phyloP scores from a whole-genome alignment of 2,329 filamentous ascomycete genomes.

The Scopulariopsis brevicaulis region DNA sequence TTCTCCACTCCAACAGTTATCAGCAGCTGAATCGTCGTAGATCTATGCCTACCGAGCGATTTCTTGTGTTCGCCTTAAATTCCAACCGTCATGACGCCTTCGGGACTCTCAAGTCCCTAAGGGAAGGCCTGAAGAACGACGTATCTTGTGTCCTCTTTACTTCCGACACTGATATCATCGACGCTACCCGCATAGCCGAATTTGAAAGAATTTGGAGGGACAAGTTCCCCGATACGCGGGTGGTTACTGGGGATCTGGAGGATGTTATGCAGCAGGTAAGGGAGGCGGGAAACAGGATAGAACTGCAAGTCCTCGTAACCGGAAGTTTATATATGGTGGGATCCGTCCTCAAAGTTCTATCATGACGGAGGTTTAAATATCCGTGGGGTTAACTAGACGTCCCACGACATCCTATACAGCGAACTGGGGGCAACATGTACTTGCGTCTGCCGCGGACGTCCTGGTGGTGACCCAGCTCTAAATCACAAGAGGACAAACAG shows the following conservation, averaged over 20 bases:
- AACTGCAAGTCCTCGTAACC: not conserved
- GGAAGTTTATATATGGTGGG: not conserved
- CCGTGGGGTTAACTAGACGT: too few relatives aligned
- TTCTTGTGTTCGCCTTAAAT: not conserved
- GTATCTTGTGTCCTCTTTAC: not conserved
- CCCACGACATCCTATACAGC: too few relatives aligned
- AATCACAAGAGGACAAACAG: too few relatives aligned
- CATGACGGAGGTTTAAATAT: not conserved
- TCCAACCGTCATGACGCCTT: not conserved
- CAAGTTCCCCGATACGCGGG: not conserved
- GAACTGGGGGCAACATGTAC: too few relatives aligned
- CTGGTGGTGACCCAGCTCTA: too few relatives aligned
- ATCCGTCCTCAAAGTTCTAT: not conserved
- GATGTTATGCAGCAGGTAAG: not conserved
- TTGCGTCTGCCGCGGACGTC: too few relatives aligned
- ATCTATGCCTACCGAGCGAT: not conserved
- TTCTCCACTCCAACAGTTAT: not conserved
- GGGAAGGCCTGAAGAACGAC: not conserved
- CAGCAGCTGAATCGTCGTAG: not conserved
- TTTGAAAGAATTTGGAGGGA: not conserved
- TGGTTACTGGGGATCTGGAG: not conserved
- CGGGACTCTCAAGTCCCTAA: not conserved
- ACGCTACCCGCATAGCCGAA: not conserved
- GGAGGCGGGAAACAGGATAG: not conserved
- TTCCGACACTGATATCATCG: too few relatives aligned